phyloP scores from a whole-genome alignment of 345 rosid genomes.

The Cardamine chenopodiifolia region DNA sequence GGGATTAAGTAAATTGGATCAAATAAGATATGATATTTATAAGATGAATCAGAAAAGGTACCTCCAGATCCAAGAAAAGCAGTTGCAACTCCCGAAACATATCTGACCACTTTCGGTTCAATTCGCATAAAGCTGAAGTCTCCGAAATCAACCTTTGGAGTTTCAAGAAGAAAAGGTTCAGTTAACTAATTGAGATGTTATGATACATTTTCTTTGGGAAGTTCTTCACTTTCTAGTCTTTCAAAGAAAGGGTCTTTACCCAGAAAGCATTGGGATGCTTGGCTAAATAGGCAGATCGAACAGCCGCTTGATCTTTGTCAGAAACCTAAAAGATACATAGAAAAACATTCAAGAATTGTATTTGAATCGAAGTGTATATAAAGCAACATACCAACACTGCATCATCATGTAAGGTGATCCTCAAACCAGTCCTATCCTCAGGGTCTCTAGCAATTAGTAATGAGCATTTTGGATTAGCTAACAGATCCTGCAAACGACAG shows the following conservation, averaged over 20 bases:
- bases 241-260: slow-evolving; percentile 53
- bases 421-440: slow-evolving; percentile 83
- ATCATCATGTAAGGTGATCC: slow-evolving; percentile 86
- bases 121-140: slow-evolving; percentile 87
- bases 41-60: slow-evolving; percentile 31
- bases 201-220: background rate
- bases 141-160: slow-evolving; percentile 89
- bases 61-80: slow-evolving; percentile 98
- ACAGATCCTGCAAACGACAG: slow-evolving; percentile 62
- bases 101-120: slow-evolving; percentile 79
- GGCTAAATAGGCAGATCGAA: slow-evolving; percentile 76
- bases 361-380: background rate
- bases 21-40: slow-evolving; percentile 22
- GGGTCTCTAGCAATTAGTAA: slow-evolving; percentile 84
- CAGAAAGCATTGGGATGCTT: slow-evolving; percentile 93
- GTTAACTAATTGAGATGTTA: slow-evolving; percentile 12
- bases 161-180: slow-evolving; percentile 29
- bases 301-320: slow-evolving; percentile 60
- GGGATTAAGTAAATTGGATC: background rate
- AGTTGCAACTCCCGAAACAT: slow-evolving; percentile 88
- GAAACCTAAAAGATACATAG: slow-evolving; percentile 55
- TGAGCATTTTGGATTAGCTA: slow-evolving; percentile 84
- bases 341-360: slow-evolving; percentile 4
- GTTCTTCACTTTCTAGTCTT: slow-evolving; percentile 5
- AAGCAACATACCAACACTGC: slow-evolving; percentile 62